Evolutionary conservation across 73 alveolate genomes (phyloP).

Genomic region (Tetrahymena malaccensis): DNA sequence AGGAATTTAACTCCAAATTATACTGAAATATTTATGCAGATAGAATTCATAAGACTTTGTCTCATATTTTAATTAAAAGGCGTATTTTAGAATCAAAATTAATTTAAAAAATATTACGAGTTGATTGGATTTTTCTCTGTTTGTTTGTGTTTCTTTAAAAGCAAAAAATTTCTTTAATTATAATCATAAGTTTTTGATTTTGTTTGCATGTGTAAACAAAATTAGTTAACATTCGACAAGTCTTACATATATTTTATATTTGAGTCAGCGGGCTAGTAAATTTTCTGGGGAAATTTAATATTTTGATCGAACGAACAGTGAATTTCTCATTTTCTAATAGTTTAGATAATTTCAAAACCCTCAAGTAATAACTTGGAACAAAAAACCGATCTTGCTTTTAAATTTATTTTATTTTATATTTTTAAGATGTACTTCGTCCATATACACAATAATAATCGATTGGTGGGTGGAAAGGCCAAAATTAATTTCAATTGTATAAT

Average conservation of each 20-base stretch:
- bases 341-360: neutral
- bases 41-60: neutral
- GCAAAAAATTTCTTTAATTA: neutral
- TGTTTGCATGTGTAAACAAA: neutral
- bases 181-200: neutral
- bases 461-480: neutral
- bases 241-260: neutral
- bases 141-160: neutral
- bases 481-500: neutral
- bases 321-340: neutral
- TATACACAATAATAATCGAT: neutral
- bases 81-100: neutral
- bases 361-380: neutral
- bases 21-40: neutral
- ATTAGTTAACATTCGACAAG: neutral
- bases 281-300: neutral
- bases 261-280: neutral
- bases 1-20: neutral
- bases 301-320: neutral
- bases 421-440: neutral
- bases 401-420: no score
- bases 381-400: neutral
- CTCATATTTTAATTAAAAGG: neutral
- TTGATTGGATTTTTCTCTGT: neutral
- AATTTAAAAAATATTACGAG: neutral